Evolutionary conservation across 1,284 basidiomycete genomes (phyloP), one percentile per base, ranked within the genome.

Genomic region (Tranzscheliella williamsii): DNA sequence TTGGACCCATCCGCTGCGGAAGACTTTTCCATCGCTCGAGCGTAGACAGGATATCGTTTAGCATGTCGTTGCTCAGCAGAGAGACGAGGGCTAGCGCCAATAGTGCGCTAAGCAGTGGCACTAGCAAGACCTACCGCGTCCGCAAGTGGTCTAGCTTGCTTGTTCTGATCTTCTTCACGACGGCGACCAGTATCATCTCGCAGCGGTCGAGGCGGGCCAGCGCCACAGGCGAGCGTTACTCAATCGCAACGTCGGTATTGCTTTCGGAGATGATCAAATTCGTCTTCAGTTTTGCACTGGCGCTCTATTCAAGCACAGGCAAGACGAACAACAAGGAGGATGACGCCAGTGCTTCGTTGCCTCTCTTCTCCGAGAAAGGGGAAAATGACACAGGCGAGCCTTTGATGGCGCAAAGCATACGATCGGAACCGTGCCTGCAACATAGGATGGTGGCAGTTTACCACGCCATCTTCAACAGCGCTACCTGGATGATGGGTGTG

Each of bases 191-290:
- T 42, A 42, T 61, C 17, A 30, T 54, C 20, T 54, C 49, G 6
- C 56, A 60, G 15, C 40, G 56, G 22, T 60, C 56, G 9, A 35
- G 56, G 7, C 38, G 23, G 20, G 50, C 35, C 13, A 21, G 21
- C 4, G 32, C 16, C 6, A 2, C 34, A 13, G 32, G 21, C 4
- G 17, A 24, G n/a, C 26, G 27, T 5, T 61, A 61, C 26, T 61
- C 50, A 35, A 48, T 54, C 11, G 46, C 57, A 13, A 42, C 57
- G 0, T 45, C 57, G 5, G 50, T 61, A 0, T 46, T 61, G n/a
- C 29, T 61, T 0, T 53, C 57, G 2, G 57, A 61, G 22, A 41
- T 61, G 8, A 23, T 61, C 42, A 61, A 61, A 35, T 31, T 61
- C 5, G 16, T 34, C 8, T 9, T 61, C 3, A 47, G 57, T 18